Percentiles rank a stretch among this genome's conserved stretches.
phyloP scores from a whole-genome alignment of 805 yeast species.

The Candida yuanshanica region DNA sequence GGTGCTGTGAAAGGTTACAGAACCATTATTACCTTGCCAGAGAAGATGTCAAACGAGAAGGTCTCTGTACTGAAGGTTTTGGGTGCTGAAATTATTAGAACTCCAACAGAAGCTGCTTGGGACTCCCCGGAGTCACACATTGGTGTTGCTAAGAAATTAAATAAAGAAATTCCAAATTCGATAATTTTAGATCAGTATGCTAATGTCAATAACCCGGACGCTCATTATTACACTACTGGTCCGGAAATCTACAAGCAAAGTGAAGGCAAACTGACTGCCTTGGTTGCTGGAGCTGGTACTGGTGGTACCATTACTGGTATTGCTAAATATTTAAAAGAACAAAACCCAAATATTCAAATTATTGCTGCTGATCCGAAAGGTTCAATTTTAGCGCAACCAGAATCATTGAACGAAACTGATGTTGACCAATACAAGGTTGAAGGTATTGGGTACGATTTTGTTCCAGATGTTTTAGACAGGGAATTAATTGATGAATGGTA shows the following conservation, averaged over 20 bases:
- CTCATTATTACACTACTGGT: slow-evolving; percentile 83
- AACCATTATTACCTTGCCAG: slow-evolving; percentile 83
- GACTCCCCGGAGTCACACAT: slow-evolving; percentile 88
- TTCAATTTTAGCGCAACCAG: slow-evolving; percentile 79
- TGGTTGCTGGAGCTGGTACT: slow-evolving; percentile 92
- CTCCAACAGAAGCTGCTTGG: slow-evolving; percentile 92
- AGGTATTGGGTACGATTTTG: slow-evolving; percentile 87
- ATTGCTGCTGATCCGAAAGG: slow-evolving; percentile 87
- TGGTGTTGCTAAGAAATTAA: slow-evolving; percentile 78
- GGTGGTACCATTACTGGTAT: slow-evolving; percentile 91
- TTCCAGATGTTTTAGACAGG: slow-evolving; percentile 76
- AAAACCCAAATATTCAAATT: slow-evolving; percentile 53
- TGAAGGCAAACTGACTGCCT: slow-evolving; percentile 59
- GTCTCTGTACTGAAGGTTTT: slow-evolving; percentile 82
- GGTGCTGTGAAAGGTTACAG: slow-evolving; percentile 87
- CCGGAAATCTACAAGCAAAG: slow-evolving; percentile 82
- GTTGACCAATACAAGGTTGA: slow-evolving; percentile 67
- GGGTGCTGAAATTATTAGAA: slow-evolving; percentile 87
- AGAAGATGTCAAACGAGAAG: slow-evolving; percentile 88
- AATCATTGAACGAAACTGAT: slow-evolving; percentile 52
- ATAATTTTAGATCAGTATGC: slow-evolving; percentile 81
- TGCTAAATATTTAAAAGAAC: slow-evolving; percentile 67
- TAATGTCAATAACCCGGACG: slow-evolving; percentile 73
- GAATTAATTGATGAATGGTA: slow-evolving; percentile 67
- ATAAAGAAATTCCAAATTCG: slow-evolving; percentile 79